A percentile compares a stretch with the other conserved stretches of the same genome.
phyloP scores from a whole-genome alignment of 495 filamentous ascomycete species.

The Neurospora tetraspora region DNA sequence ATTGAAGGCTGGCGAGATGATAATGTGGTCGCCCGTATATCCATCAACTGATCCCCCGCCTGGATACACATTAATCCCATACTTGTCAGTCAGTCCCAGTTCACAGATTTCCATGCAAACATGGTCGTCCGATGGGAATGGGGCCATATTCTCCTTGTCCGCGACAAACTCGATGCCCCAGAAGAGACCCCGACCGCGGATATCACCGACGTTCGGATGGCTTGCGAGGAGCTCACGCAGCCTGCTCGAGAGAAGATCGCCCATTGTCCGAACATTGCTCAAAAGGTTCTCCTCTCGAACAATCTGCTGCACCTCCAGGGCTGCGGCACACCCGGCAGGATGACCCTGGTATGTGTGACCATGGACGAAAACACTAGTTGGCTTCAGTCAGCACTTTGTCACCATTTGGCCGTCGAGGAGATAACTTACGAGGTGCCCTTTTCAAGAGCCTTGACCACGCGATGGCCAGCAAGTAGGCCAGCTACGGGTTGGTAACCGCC shows the following conservation, averaged over 20 bases:
- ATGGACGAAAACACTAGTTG: constrained; percentile 37
- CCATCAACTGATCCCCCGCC: constrained; percentile 60
- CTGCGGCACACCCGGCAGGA: constrained; percentile 49
- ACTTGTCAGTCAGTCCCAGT: constrained; percentile 37
- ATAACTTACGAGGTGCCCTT: constrained; percentile 43
- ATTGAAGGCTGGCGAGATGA: constrained; percentile 69
- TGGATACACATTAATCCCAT: constrained; percentile 60
- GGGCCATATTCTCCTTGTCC: constrained; percentile 35
- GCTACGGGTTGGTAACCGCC: constrained; percentile 57
- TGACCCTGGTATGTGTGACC: constrained; percentile 57
- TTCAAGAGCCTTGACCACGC: constrained; percentile 44
- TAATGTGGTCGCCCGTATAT: constrained; percentile 58
- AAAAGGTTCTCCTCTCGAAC: constrained; percentile 45
- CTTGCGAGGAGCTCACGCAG: constrained; percentile 33
- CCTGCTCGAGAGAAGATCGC: constrained; percentile 34
- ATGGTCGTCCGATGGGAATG: constrained; percentile 34
- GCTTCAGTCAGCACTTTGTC: constrained; percentile 7
- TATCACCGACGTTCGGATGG: constrained; percentile 52
- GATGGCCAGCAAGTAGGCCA: constrained; percentile 44
- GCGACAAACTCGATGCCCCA: constrained; percentile 52
- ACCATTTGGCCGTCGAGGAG: neutral
- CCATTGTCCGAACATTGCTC: constrained; percentile 42
- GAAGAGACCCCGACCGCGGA: constrained; percentile 55
- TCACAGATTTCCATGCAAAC: constrained; percentile 43
- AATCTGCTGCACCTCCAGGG: constrained; percentile 49